A percentile compares a stretch with the other conserved stretches of the same genome.
These are phyloP conservation scores for Saccharomycopsis selenospora DNA, from an alignment of 805 yeast genomes.

Conservation along the genomic window DNA sequence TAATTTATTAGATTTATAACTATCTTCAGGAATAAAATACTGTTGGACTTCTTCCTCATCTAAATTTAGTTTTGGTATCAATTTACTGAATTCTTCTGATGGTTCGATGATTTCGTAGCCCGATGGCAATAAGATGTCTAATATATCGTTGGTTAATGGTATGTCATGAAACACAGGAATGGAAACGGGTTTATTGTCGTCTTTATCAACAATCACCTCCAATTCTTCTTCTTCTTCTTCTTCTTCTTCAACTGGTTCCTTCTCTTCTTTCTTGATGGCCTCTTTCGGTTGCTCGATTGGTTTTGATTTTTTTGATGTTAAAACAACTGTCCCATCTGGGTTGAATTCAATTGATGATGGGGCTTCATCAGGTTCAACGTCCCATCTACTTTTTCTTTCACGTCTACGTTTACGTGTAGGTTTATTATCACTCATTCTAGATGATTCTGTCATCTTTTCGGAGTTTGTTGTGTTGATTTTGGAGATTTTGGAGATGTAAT, in stretches of 20 bases:
- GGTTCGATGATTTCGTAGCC: slow-evolving; percentile 18
- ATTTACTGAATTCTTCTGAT: slow-evolving; percentile 12
- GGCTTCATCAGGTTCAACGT: slow-evolving; percentile 3
- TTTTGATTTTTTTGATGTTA: background rate
- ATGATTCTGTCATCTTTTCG: no score
- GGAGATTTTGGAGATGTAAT: no score
- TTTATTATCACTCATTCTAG: no score
- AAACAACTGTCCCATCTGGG: background rate
- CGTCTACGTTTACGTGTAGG: background rate
- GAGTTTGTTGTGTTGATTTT: no score
- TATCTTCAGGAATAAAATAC: slow-evolving; percentile 49
- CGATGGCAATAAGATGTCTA: slow-evolving; percentile 13
- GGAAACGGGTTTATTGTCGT: background rate
- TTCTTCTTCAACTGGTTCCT: slow-evolving; percentile 7
- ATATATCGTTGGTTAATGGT: slow-evolving; percentile 11
- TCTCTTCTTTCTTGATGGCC: slow-evolving; percentile 10
- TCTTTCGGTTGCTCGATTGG: background rate
- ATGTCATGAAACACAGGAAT: slow-evolving; percentile 14
- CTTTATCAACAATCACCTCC: background rate
- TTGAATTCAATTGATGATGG: background rate
- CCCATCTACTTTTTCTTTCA: slow-evolving; percentile 17
- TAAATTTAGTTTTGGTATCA: background rate
- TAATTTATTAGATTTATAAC: slow-evolving; percentile 26
- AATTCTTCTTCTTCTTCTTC: background rate
- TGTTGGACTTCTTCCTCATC: slow-evolving; percentile 26